Conservation (phyloP, 2,329 filamentous ascomycete genomes). For the Daldinia sp. region DNA sequence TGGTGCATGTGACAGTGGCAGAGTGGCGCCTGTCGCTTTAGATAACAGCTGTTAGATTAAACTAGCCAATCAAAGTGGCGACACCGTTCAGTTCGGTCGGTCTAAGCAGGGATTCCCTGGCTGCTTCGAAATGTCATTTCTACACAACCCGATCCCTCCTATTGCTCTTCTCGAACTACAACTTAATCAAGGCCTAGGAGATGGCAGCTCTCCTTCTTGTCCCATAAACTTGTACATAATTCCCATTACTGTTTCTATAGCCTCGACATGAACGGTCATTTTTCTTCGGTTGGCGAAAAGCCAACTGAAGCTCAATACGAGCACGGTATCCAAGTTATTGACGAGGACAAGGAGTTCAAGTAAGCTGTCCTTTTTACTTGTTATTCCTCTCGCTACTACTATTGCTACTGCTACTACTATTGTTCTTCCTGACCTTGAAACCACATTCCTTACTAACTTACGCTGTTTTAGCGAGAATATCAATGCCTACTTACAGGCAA, state of each 20-base stretch:
- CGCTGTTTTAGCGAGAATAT: constrained; percentile 72
- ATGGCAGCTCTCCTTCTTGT: constrained; percentile 31
- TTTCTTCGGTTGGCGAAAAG: constrained; percentile 77
- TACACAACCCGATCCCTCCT: constrained; percentile 32
- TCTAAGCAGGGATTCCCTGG: constrained; percentile 35
- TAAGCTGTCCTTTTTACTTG: constrained; percentile 59
- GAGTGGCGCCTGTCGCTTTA: constrained; percentile 33
- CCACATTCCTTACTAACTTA: constrained; percentile 35
- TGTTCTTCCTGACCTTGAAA: constrained; percentile 18
- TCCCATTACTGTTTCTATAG: constrained; percentile 18
- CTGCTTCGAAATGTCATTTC: constrained; percentile 36
- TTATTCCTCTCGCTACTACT: background rate
- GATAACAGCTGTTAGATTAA: constrained; percentile 36
- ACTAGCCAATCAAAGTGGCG: constrained; percentile 20
- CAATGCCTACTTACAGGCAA: constrained; percentile 82
- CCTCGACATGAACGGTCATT: constrained; percentile 79
- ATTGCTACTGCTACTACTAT: background rate
- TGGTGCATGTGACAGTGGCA: constrained; percentile 46
- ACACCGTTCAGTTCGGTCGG: constrained; percentile 13
- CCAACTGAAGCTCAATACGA: constrained; percentile 77
- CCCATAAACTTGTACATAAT: constrained; percentile 30
- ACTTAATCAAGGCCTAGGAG: constrained; percentile 14
- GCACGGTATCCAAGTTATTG: constrained; percentile 96
- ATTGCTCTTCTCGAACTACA: constrained; percentile 9
- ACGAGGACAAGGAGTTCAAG: constrained; percentile 98